Conservation (phyloP, 495 filamentous ascomycete genomes). For the Neurospora africana region DNA sequence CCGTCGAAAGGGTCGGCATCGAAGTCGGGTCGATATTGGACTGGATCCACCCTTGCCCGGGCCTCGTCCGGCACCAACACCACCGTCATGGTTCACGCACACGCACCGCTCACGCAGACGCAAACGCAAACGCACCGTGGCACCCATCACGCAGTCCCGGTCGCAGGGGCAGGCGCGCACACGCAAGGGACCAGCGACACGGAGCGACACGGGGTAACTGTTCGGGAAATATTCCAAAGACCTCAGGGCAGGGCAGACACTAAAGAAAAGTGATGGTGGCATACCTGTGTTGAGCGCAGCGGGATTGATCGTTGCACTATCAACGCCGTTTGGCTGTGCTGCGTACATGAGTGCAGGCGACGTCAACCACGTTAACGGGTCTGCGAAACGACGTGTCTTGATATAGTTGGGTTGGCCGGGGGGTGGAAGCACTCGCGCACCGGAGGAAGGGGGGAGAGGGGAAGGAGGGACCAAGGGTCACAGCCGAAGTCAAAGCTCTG, state of each 20-base stretch:
- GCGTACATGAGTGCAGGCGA: conserved; percentile 42
- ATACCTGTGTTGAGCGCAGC: conserved; percentile 44
- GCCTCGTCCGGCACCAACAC: background rate
- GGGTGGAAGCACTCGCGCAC: conserved; percentile 3
- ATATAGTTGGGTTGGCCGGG: conserved; percentile 41
- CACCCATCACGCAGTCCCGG: background rate
- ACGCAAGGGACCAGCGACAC: background rate
- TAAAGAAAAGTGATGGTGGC: conserved; percentile 15
- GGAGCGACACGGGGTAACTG: background rate
- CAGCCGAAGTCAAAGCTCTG: conserved; percentile 19
- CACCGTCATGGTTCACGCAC: background rate
- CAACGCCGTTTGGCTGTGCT: conserved; percentile 44
- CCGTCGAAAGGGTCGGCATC: background rate
- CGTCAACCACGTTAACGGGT: conserved; percentile 30
- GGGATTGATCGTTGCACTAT: conserved; percentile 48
- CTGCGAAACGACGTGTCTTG: conserved; percentile 47
- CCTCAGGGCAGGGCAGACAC: background rate
- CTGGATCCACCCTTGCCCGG: background rate
- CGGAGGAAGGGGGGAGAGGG: conserved; percentile 11
- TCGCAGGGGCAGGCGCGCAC: conserved; percentile 3
- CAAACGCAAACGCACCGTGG: background rate
- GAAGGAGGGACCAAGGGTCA: conserved; percentile 1
- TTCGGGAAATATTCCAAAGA: conserved; percentile 5
- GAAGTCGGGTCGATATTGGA: background rate
- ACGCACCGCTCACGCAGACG: background rate